Percentiles rank a stretch among this genome's conserved stretches.
These are phyloP conservation scores for Tricholoma furcatifolium DNA, from an alignment of 768 basidiomycete genomes.

Conservation along the genomic window DNA sequence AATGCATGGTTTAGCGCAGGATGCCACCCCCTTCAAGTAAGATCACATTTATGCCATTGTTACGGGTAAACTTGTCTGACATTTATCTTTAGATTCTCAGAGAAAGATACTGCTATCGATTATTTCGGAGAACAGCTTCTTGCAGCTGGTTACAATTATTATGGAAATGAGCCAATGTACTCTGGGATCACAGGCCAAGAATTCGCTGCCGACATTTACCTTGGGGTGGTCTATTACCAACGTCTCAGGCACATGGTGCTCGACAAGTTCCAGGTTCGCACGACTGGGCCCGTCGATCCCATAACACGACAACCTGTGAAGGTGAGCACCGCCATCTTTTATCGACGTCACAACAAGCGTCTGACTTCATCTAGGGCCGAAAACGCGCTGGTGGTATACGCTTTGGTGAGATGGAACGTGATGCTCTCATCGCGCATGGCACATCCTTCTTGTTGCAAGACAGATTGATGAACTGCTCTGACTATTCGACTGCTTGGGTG, in stretches of 20 bases:
- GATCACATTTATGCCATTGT: conserved; percentile 24
- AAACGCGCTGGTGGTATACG: conserved; percentile 99
- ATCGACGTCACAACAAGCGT: background rate
- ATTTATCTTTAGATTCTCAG: conserved; percentile 70
- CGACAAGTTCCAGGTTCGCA: conserved; percentile 99
- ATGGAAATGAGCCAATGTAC: conserved; percentile 99
- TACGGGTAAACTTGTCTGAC: conserved; percentile 13
- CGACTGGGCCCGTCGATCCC: conserved; percentile 95
- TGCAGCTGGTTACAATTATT: conserved; percentile 96
- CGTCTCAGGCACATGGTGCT: conserved; percentile 98
- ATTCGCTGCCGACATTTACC: conserved; percentile 97
- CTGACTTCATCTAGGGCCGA: conserved; percentile 62
- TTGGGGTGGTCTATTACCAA: conserved; percentile 98
- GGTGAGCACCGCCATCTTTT: conserved; percentile 41
- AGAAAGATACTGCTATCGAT: conserved; percentile 94
- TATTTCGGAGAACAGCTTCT: conserved; percentile 96
- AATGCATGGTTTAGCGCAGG: conserved; percentile 97
- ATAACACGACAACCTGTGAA: conserved; percentile 97
- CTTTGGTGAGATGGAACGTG: conserved; percentile 99
- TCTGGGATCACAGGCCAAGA: conserved; percentile 99
- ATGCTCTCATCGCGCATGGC: conserved; percentile 97
- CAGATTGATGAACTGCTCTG: conserved; percentile 98
- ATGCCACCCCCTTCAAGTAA: conserved; percentile 97
- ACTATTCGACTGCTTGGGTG: conserved; percentile 99
- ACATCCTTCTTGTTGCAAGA: conserved; percentile 98